phyloP scores from a whole-genome alignment of 805 yeast species.

The Candida rishiriensis region DNA sequence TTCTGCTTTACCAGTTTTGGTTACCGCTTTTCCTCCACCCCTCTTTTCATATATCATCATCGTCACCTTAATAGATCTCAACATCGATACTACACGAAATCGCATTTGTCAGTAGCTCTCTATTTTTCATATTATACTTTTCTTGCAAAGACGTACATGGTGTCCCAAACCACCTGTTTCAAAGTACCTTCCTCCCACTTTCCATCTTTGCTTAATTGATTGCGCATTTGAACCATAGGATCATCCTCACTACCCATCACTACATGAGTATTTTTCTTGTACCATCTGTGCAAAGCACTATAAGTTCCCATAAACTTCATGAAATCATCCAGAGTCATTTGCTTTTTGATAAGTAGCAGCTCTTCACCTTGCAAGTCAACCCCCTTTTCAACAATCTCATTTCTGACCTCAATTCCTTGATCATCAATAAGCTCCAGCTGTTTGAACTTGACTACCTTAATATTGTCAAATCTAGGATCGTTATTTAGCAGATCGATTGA shows the following conservation, averaged over 20 bases:
- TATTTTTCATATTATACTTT: too few species aligned
- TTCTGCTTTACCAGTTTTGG: not conserved
- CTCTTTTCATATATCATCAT: not conserved
- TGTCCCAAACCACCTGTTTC: slow-evolving; percentile 49
- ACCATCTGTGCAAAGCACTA: slow-evolving; percentile 26
- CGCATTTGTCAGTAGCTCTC: not conserved
- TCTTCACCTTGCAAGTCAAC: not conserved
- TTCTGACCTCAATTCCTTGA: not conserved
- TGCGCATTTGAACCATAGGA: slow-evolving; percentile 14
- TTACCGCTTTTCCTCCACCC: not conserved
- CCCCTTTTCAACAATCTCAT: slow-evolving; percentile 1
- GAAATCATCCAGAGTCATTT: slow-evolving; percentile 14
- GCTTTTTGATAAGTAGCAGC: slow-evolving; percentile 18
- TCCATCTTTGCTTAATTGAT: slow-evolving; percentile 25
- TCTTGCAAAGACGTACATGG: slow-evolving; percentile 48
- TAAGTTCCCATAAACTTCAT: slow-evolving; percentile 21
- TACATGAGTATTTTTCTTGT: slow-evolving; percentile 10
- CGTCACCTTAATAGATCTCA: slow-evolving; percentile 4
- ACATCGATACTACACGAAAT: slow-evolving; percentile 1
- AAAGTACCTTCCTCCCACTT: slow-evolving; percentile 39
- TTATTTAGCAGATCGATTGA: slow-evolving; percentile 4
- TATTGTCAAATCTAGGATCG: slow-evolving; percentile 29
- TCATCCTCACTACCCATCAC: slow-evolving; percentile 16
- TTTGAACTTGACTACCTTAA: slow-evolving; percentile 12
- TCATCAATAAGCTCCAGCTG: slow-evolving; percentile 4